Percentiles rank a stretch among this genome's conserved stretches.
These are phyloP conservation scores for Agastache rugosa DNA, from an alignment of 257 asterid genomes.

Conservation along the genomic window DNA sequence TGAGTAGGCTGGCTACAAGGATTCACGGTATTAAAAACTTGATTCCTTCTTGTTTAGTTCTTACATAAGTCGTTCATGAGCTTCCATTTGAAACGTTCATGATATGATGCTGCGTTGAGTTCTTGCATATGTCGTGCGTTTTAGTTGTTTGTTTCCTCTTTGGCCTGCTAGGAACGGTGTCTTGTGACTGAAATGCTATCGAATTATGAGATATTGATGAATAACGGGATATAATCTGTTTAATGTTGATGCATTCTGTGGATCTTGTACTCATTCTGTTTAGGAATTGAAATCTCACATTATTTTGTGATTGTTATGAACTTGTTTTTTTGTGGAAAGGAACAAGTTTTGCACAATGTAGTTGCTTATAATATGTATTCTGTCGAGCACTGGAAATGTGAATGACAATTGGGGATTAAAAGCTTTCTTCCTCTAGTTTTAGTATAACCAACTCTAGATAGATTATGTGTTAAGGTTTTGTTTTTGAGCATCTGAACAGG, in stretches of 20 bases:
- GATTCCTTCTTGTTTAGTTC: slow-evolving; percentile 2
- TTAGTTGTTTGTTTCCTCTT: neutral
- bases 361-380: neutral
- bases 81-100: neutral
- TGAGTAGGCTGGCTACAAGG: slow-evolving; percentile 44
- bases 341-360: neutral
- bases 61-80: neutral
- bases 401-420: neutral
- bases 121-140: neutral
- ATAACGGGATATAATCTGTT: slow-evolving; percentile 15
- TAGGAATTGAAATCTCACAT: neutral
- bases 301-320: neutral
- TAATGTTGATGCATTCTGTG: neutral
- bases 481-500: neutral
- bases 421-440: neutral
- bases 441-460: neutral
- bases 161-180: slow-evolving; percentile 22
- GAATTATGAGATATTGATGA: slow-evolving; percentile 3
- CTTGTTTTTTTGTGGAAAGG: neutral
- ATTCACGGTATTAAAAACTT: slow-evolving; percentile 8
- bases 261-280: neutral
- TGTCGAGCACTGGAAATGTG: neutral
- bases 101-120: neutral
- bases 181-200: slow-evolving; percentile 12
- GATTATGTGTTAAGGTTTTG: neutral